Evolutionary conservation across 176 grass and related monocot genomes (phyloP).

Genomic region (Tillandsia fasciculata): DNA sequence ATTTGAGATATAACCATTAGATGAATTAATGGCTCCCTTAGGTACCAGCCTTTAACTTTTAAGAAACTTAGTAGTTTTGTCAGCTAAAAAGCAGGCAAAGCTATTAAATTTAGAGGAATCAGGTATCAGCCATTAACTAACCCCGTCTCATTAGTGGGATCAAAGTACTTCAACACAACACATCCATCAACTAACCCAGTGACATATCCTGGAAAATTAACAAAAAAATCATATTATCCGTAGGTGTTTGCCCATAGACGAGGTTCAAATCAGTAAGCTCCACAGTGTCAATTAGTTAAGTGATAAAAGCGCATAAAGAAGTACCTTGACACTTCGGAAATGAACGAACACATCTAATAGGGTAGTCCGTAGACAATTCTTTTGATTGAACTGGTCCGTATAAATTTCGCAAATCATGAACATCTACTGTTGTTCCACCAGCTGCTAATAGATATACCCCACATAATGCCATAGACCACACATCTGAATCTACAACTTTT

Average conservation of each 20-base stretch:
- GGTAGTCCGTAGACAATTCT: conserved; percentile 32
- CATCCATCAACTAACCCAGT: conserved; percentile 42
- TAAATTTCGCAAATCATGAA: conserved; percentile 57
- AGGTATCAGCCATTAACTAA: conserved; percentile 30
- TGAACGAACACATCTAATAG: conserved; percentile 43
- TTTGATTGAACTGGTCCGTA: conserved; percentile 31
- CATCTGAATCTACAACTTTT: conserved; percentile 30
- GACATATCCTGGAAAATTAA: conserved; percentile 33
- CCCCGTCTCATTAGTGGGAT: conserved; percentile 35
- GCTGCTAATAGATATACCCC: conserved; percentile 41
- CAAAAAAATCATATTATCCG: background rate
- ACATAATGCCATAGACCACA: conserved; percentile 51
- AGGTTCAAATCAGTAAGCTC: too few relatives aligned
- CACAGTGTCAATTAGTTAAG: too few relatives aligned
- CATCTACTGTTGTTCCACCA: conserved; percentile 35
- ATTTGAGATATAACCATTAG: too few relatives aligned
- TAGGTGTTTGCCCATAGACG: too few relatives aligned
- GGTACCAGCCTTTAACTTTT: too few relatives aligned
- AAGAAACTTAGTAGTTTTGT: too few relatives aligned
- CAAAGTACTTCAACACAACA: conserved; percentile 58
- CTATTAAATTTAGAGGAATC: conserved; percentile 10
- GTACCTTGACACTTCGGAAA: conserved; percentile 46
- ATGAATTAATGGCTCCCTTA: too few relatives aligned
- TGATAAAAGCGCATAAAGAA: background rate
- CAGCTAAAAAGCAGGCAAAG: too few relatives aligned